Conservation (phyloP, 2,329 filamentous ascomycete genomes). For the Neopestalotiopsis sp. region DNA sequence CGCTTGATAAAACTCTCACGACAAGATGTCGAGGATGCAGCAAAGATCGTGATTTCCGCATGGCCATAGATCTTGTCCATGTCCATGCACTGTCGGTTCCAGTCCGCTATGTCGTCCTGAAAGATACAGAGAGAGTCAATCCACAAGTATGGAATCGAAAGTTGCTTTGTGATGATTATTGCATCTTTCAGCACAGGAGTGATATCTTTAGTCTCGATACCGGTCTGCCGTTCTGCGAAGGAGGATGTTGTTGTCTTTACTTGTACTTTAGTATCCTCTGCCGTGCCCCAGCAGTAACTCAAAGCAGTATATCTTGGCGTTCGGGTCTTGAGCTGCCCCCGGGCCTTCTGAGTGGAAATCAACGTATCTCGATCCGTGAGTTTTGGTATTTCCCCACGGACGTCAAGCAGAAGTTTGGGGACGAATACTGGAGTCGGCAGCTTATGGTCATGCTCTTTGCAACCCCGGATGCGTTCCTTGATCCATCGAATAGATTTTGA, state of each 20-base stretch:
- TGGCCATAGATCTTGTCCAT: slow-evolving; percentile 15
- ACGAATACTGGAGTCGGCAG: background rate
- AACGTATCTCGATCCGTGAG: background rate
- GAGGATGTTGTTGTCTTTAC: background rate
- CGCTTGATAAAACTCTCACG: background rate
- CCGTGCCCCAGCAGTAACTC: slow-evolving; percentile 14
- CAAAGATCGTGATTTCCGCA: slow-evolving; percentile 10
- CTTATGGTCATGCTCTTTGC: background rate
- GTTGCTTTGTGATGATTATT: background rate
- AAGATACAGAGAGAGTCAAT: slow-evolving; percentile 6
- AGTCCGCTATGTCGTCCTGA: slow-evolving; percentile 7
- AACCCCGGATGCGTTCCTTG: background rate
- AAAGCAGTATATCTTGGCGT: slow-evolving; percentile 10
- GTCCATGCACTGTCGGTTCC: background rate
- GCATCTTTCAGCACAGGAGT: slow-evolving; percentile 9
- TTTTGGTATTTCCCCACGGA: background rate
- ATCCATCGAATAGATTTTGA: background rate
- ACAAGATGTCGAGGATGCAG: slow-evolving; percentile 8
- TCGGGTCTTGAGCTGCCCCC: background rate
- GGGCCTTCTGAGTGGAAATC: background rate
- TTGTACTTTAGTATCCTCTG: background rate
- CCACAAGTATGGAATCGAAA: slow-evolving; percentile 7
- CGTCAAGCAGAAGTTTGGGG: slow-evolving; percentile 9
- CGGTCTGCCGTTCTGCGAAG: background rate
- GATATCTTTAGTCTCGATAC: background rate